Conservation (phyloP, 2,329 filamentous ascomycete genomes). For the Calonectria pauciramosa region DNA sequence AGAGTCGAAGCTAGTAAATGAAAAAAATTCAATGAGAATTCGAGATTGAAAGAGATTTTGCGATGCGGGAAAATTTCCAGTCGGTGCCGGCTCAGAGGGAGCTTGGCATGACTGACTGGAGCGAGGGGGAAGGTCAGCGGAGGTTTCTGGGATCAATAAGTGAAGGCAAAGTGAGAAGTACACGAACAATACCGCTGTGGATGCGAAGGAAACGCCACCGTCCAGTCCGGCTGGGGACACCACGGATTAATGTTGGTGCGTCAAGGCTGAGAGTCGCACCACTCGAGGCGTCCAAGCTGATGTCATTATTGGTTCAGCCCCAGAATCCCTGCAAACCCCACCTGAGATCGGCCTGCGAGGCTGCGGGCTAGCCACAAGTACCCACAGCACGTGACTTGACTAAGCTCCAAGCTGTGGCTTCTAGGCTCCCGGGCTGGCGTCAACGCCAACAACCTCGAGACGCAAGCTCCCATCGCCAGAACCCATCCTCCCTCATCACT, state of each 20-base stretch:
- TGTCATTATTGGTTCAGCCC: constrained; percentile 18
- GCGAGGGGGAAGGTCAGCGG: constrained; percentile 25
- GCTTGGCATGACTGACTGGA: constrained; percentile 39
- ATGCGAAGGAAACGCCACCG: constrained; percentile 37
- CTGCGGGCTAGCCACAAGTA: constrained; percentile 32
- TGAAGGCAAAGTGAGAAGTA: constrained; percentile 36
- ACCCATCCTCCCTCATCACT: constrained; percentile 34
- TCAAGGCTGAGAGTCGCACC: constrained; percentile 27
- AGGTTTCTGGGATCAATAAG: constrained; percentile 33
- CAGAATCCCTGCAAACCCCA: background rate
- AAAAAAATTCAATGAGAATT: constrained; percentile 4
- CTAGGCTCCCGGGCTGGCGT: constrained; percentile 52
- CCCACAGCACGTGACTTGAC: constrained; percentile 43
- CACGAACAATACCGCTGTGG: constrained; percentile 36
- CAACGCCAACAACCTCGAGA: constrained; percentile 47
- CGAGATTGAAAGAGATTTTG: background rate
- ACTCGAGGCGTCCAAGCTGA: background rate
- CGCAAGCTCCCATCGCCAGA: constrained; percentile 41
- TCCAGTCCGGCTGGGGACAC: constrained; percentile 26
- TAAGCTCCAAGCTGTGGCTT: constrained; percentile 47
- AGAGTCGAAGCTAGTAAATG: constrained; percentile 21
- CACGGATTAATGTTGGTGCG: constrained; percentile 50
- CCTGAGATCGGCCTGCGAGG: constrained; percentile 12
- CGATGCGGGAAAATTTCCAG: constrained; percentile 9
- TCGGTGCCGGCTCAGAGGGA: constrained; percentile 34